Percentiles rank a stretch among this genome's conserved stretches.
Conservation (phyloP, 345 rosid genomes). For the Gossypium bickii region DNA sequence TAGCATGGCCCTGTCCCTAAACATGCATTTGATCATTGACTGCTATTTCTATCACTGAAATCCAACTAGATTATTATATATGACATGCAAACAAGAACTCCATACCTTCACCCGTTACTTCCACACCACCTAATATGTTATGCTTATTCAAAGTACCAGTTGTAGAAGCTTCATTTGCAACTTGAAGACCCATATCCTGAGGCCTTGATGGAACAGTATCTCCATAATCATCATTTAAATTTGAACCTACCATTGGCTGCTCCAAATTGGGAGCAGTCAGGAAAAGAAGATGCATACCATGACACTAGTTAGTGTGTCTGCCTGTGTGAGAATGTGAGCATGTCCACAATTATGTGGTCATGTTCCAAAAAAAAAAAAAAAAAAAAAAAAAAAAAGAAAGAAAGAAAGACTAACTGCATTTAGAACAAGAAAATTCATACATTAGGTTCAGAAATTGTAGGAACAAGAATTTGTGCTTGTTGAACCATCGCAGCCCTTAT, state of each 20-base stretch:
- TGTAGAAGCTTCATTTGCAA: slow-evolving; percentile 37
- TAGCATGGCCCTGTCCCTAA: background rate
- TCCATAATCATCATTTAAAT: slow-evolving; percentile 59
- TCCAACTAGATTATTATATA: background rate
- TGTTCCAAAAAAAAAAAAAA: background rate
- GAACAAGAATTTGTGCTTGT: slow-evolving; percentile 46
- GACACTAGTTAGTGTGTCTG: background rate
- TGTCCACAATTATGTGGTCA: background rate
- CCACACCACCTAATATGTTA: slow-evolving; percentile 34
- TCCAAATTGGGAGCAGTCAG: slow-evolving; percentile 22
- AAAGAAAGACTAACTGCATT: background rate
- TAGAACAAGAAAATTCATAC: slow-evolving; percentile 32
- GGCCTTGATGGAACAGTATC: slow-evolving; percentile 74
- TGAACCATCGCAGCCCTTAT: slow-evolving; percentile 61
- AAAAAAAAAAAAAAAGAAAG: background rate
- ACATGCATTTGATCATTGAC: background rate
- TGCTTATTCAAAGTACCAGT: slow-evolving; percentile 38
- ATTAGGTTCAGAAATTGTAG: slow-evolving; percentile 37
- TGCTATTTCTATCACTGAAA: background rate
- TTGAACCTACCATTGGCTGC: slow-evolving; percentile 52
- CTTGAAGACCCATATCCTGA: slow-evolving; percentile 36
- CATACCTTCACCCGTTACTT: slow-evolving; percentile 55
- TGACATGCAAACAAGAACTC: slow-evolving; percentile 20
- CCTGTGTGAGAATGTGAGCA: background rate
- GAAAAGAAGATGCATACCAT: background rate